Conservation (phyloP, 257 asterid species). For the Solanum lignicaule region DNA sequence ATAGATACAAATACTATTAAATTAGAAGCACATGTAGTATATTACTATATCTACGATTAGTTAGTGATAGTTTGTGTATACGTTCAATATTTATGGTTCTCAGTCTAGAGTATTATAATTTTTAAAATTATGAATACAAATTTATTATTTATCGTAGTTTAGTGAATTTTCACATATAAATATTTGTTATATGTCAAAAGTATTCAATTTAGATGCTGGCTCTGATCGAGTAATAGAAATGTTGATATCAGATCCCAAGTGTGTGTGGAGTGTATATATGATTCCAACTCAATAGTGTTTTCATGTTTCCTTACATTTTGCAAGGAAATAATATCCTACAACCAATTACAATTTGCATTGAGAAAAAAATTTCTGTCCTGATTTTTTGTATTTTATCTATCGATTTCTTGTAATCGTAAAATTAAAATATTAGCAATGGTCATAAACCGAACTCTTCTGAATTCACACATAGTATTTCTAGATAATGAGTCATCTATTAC, state of each 20-base stretch:
- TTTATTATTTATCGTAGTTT: neutral
- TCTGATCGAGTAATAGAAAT: neutral
- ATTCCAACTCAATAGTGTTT: neutral
- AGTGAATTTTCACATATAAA: neutral
- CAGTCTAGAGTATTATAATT: neutral
- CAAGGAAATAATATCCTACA: too few relatives aligned
- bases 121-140: neutral
- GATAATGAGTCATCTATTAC: neutral
- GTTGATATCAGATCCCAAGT: too few relatives aligned
- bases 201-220: neutral
- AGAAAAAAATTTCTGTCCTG: neutral
- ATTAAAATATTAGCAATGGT: neutral
- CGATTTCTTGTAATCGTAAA: neutral
- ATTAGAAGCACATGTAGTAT: neutral
- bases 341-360: too few relatives aligned
- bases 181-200: neutral
- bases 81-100: neutral
- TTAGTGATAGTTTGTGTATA: neutral
- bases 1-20: neutral
- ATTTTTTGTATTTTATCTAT: neutral
- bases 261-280: neutral
- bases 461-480: neutral
- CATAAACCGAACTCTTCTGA: neutral
- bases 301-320: too few relatives aligned
- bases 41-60: neutral